Base-by-base conservation (phyloP, 257 asterid genomes). In the Salvia rosmarinus region DNA sequence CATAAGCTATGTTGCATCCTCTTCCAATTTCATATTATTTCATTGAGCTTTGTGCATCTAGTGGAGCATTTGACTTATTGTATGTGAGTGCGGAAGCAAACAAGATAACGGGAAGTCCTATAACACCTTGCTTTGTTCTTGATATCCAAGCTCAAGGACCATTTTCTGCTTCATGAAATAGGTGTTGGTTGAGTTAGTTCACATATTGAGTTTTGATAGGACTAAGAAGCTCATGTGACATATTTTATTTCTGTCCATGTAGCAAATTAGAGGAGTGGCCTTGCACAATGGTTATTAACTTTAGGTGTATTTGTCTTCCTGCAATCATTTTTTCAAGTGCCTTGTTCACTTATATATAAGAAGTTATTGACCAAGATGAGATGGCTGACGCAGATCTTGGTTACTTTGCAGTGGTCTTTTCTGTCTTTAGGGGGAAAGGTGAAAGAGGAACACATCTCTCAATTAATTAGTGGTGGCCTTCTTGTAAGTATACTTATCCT, bases 381-480 rank as follows among this genome's bases (percentile, higher is more conserved):
- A 28, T 70, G 54, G 61, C 61, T 68, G 69, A 78, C 72, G 19
- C 42, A 12, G 59, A 54, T 55, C 46, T 50, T 67, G 72, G 71
- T 77, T 78, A 71, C 57, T 71, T 77, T 85, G 81, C 88, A 95
- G 99, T 78, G 82, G 57, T 82, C 90, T n/a, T 89, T 89, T 81
- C 89, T 95, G 40, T 88, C 96, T 0, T 69, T 81, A 78, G 96
- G 89, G 25, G 99, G 99, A 74, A 87, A 82, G 85, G 98, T 91
- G 87, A 82, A 85, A 82, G 99, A 95, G 76, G 92, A 89, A 9
- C 91, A 88, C 74, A 82, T 94, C 74, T 85, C 99, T 74, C 88
- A 79, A 70, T 83, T 95, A 68, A 89, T 95, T 73, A 89, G 79
- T 73, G 91, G 96, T 64, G 98, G 99, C 49, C 87, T 95, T 77